Evolutionary conservation across 2,329 filamentous ascomycete genomes (phyloP).

Genomic region (Phaeosphaeriaceae sp.): DNA sequence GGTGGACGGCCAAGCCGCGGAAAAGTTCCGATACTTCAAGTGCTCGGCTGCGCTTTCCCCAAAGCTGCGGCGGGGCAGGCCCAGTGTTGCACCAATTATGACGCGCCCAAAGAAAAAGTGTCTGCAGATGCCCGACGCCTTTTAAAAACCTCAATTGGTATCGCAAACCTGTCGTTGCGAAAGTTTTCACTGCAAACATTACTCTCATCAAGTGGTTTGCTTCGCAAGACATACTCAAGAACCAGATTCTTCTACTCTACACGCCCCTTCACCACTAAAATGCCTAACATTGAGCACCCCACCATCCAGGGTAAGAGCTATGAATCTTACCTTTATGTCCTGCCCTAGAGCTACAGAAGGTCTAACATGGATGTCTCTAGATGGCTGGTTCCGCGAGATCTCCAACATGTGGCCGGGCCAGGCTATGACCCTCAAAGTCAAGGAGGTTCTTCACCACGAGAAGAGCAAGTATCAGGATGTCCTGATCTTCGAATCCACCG

Average conservation of each 20-base stretch:
- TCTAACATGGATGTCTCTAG: slow-evolving; percentile 55
- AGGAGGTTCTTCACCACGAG: slow-evolving; percentile 98
- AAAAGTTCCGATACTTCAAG: slow-evolving; percentile 3
- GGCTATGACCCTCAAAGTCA: slow-evolving; percentile 90
- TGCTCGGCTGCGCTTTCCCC: slow-evolving; percentile 20
- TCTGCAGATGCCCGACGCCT: slow-evolving; percentile 9
- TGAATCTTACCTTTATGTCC: too few relatives aligned
- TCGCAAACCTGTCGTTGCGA: slow-evolving; percentile 29
- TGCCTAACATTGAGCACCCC: slow-evolving; percentile 73
- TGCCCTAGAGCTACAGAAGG: neutral
- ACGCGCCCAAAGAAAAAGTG: slow-evolving; percentile 15
- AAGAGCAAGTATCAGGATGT: slow-evolving; percentile 99
- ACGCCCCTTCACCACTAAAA: slow-evolving; percentile 47
- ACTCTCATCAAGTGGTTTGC: slow-evolving; percentile 12
- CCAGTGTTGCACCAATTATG: slow-evolving; percentile 27
- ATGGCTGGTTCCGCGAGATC: slow-evolving; percentile 99
- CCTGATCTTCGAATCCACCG: slow-evolving; percentile 96
- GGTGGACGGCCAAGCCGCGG: neutral
- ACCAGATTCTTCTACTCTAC: neutral
- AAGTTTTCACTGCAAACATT: slow-evolving; percentile 14
- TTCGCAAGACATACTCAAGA: neutral
- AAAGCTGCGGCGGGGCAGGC: slow-evolving; percentile 18
- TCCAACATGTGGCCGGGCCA: slow-evolving; percentile 99
- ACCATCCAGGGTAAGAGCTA: slow-evolving; percentile 71
- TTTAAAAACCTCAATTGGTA: slow-evolving; percentile 11